phyloP scores from a whole-genome alignment of 1,284 basidiomycete genomes.

The Moniliophthora roreri region DNA sequence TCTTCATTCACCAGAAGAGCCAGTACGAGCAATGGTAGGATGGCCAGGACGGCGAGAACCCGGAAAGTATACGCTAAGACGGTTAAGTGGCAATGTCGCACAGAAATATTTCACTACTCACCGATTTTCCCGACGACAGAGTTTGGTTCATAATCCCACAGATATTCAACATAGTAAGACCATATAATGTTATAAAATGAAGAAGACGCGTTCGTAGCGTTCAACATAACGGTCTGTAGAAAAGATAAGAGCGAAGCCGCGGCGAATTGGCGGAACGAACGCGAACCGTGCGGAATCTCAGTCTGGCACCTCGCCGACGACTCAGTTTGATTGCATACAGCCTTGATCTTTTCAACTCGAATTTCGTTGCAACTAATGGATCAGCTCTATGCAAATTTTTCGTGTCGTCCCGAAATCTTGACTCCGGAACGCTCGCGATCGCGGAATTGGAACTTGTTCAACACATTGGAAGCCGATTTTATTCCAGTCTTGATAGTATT shows the following conservation, averaged over 20 bases:
- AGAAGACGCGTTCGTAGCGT: slow-evolving; percentile 21
- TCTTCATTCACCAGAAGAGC: slow-evolving; percentile 56
- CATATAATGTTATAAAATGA: slow-evolving; percentile 34
- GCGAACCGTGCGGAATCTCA: background rate
- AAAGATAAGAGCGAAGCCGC: background rate
- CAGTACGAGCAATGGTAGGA: slow-evolving; percentile 65
- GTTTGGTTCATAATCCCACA: slow-evolving; percentile 58
- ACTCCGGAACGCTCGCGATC: no score
- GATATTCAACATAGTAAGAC: slow-evolving; percentile 55
- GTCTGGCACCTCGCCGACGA: background rate
- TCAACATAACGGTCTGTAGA: slow-evolving; percentile 29
- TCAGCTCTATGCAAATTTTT: no score
- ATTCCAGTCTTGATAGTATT: no score
- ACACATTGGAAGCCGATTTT: no score
- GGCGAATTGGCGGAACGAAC: background rate
- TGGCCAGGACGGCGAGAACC: slow-evolving; percentile 58
- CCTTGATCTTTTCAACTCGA: no score
- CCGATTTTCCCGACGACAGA: slow-evolving; percentile 66
- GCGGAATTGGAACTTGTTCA: no score
- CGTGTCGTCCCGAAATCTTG: no score
- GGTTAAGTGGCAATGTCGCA: no score
- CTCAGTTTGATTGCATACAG: no score
- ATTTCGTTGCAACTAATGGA: no score
- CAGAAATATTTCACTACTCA: background rate
- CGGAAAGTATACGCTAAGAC: slow-evolving; percentile 55